Percentiles rank a stretch among this genome's conserved stretches.
Evolutionary conservation across 1,284 basidiomycete species (phyloP).

Genomic region (Ustilago loliicola): DNA sequence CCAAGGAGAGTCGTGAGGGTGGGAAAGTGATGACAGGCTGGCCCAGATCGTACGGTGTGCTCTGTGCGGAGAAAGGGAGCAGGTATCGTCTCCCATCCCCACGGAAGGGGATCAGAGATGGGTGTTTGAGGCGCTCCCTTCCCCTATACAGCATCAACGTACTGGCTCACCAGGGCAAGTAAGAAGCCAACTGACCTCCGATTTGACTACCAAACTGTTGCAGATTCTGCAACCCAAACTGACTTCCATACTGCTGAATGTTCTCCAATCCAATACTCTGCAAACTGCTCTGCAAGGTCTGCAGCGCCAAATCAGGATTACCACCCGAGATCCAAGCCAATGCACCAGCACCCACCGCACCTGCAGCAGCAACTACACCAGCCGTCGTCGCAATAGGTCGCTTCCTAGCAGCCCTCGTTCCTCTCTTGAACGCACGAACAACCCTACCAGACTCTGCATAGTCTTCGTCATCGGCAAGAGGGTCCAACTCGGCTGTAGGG

Average conservation of each 20-base stretch:
- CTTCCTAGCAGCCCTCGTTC: slow-evolving; percentile 53
- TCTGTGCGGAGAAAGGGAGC: not conserved
- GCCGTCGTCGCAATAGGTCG: slow-evolving; percentile 61
- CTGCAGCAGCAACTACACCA: slow-evolving; percentile 62
- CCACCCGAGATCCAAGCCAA: slow-evolving; percentile 66
- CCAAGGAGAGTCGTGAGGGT: not conserved
- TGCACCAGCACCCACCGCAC: slow-evolving; percentile 64
- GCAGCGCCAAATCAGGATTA: slow-evolving; percentile 53
- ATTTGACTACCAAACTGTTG: slow-evolving; percentile 38
- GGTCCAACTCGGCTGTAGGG: slow-evolving; percentile 44
- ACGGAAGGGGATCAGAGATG: slow-evolving; percentile 28
- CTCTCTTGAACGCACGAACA: slow-evolving; percentile 47
- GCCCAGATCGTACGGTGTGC: not conserved
- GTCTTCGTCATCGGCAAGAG: slow-evolving; percentile 56
- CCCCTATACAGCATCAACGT: not conserved
- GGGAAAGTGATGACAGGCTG: not conserved
- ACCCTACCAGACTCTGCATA: slow-evolving; percentile 51
- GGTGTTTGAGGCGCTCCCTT: slow-evolving; percentile 14
- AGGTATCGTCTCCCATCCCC: slow-evolving; percentile 46
- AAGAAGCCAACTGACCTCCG: slow-evolving; percentile 41
- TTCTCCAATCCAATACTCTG: slow-evolving; percentile 55
- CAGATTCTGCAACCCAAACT: slow-evolving; percentile 41
- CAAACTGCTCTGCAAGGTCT: slow-evolving; percentile 60
- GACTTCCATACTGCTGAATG: slow-evolving; percentile 22
- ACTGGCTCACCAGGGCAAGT: slow-evolving; percentile 43